Evolutionary conservation across 495 filamentous ascomycete species (phyloP).

Genomic region (Penicillium odoratum): DNA sequence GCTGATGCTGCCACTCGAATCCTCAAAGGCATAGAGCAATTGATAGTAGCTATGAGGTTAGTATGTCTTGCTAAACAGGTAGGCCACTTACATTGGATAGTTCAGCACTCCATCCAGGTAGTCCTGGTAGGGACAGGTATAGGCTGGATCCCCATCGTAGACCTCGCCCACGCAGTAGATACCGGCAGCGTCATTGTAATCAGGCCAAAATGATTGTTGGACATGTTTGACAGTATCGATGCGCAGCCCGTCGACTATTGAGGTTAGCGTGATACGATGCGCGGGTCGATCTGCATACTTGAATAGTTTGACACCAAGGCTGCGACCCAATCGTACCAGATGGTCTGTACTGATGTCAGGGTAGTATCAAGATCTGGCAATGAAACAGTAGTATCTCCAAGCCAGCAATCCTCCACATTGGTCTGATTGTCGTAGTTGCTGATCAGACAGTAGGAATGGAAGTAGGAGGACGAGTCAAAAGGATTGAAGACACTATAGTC

Average conservation of each 20-base stretch:
- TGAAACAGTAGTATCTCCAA: constrained; percentile 58
- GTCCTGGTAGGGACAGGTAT: constrained; percentile 65
- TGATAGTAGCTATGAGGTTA: constrained; percentile 46
- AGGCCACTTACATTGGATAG: constrained; percentile 48
- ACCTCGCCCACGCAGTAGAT: constrained; percentile 74
- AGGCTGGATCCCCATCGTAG: constrained; percentile 58
- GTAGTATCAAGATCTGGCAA: constrained; percentile 71
- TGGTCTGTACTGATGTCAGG: constrained; percentile 51
- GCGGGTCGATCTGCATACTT: constrained; percentile 32
- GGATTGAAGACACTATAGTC: constrained; percentile 64
- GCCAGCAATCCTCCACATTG: constrained; percentile 59
- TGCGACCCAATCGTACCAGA: constrained; percentile 66
- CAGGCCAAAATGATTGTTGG: constrained; percentile 66
- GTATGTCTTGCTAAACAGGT: not conserved
- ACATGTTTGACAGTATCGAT: constrained; percentile 77
- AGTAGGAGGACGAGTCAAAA: constrained; percentile 64
- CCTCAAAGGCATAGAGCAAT: constrained; percentile 61
- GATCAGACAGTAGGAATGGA: constrained; percentile 67
- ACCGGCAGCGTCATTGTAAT: constrained; percentile 62
- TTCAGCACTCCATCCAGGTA: constrained; percentile 64
- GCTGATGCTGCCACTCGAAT: constrained; percentile 56
- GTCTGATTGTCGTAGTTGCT: constrained; percentile 59
- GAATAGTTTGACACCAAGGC: constrained; percentile 64
- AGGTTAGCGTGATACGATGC: not conserved
- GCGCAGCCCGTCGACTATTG: constrained; percentile 70